phyloP scores from a whole-genome alignment of 2,329 filamentous ascomycete genomes.

The Hyphodiscus sp. region DNA sequence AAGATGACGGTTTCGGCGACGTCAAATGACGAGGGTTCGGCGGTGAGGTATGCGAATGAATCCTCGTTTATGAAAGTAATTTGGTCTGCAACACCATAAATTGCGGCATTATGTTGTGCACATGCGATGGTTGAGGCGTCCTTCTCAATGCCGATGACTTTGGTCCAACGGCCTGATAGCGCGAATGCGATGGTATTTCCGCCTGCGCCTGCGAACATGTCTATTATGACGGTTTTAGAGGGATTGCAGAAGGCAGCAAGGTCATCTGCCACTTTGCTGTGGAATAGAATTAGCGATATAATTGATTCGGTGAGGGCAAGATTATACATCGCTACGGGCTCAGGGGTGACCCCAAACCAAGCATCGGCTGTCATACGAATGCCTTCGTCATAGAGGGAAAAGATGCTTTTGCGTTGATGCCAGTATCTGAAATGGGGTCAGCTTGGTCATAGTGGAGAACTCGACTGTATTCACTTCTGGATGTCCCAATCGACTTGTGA shows the following conservation, averaged over 20 bases:
- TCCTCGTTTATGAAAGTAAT: slow-evolving; percentile 87
- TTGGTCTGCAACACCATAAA: slow-evolving; percentile 72
- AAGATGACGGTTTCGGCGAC: slow-evolving; percentile 46
- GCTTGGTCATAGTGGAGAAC: neutral
- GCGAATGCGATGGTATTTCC: slow-evolving; percentile 97
- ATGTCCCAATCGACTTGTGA: slow-evolving; percentile 75
- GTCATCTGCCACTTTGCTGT: slow-evolving; percentile 68
- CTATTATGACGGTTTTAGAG: slow-evolving; percentile 51
- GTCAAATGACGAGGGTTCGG: slow-evolving; percentile 18
- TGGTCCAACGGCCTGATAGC: slow-evolving; percentile 68
- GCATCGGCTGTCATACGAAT: slow-evolving; percentile 87
- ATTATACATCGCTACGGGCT: slow-evolving; percentile 75
- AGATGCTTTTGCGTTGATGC: slow-evolving; percentile 81
- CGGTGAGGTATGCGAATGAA: slow-evolving; percentile 52
- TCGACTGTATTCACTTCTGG: slow-evolving; percentile 58
- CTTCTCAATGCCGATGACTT: slow-evolving; percentile 83
- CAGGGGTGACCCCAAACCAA: slow-evolving; percentile 96
- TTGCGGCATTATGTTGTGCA: slow-evolving; percentile 81
- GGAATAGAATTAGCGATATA: slow-evolving; percentile 1
- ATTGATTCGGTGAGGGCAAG: neutral
- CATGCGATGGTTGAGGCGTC: slow-evolving; percentile 76
- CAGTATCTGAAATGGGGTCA: slow-evolving; percentile 61
- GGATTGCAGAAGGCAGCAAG: slow-evolving; percentile 41
- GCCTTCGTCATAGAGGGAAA: slow-evolving; percentile 79
- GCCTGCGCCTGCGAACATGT: slow-evolving; percentile 86